Evolutionary conservation across 2,329 filamentous ascomycete species (phyloP).

Genomic region (Proliferodiscus dingleyae): DNA sequence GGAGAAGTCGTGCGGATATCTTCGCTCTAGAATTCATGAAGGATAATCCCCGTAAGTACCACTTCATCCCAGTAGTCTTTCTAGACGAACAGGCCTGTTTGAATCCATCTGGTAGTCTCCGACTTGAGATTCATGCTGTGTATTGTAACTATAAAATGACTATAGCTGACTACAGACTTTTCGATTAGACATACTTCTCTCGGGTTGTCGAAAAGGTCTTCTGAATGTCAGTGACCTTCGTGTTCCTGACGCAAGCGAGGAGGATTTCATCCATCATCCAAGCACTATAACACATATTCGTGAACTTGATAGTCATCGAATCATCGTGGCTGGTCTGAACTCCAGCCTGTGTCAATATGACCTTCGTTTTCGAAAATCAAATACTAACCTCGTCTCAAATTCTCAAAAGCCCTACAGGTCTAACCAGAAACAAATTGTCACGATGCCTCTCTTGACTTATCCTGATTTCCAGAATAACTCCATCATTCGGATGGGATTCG

Average conservation of each 20-base stretch:
- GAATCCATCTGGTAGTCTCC: too few relatives aligned
- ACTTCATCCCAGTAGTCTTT: too few relatives aligned
- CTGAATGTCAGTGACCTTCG: constrained; percentile 35
- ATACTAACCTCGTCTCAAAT: not conserved
- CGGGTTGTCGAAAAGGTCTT: constrained; percentile 45
- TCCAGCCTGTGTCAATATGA: constrained; percentile 53
- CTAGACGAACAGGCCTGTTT: too few relatives aligned
- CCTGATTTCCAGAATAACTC: constrained; percentile 46
- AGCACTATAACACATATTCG: constrained; percentile 45
- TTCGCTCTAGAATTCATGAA: constrained; percentile 46
- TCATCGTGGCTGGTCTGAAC: constrained; percentile 49
- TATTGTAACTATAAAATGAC: too few relatives aligned
- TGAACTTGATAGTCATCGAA: constrained; percentile 43
- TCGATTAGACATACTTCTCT: constrained; percentile 38
- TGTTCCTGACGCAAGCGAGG: constrained; percentile 23
- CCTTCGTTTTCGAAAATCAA: constrained; percentile 38
- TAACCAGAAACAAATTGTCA: constrained; percentile 2
- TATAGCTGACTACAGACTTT: too few relatives aligned
- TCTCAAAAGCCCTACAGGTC: not conserved
- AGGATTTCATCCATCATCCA: constrained; percentile 30
- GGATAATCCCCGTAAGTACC: constrained; percentile 31
- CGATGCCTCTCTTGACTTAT: constrained; percentile 43
- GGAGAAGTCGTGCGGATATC: constrained; percentile 34
- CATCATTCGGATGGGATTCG: constrained; percentile 47
- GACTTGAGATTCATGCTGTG: too few relatives aligned